A percentile compares a stretch with the other conserved stretches of the same genome.
phyloP scores from a whole-genome alignment of 495 filamentous ascomycete genomes.

The Annulohypoxylon bovei region DNA sequence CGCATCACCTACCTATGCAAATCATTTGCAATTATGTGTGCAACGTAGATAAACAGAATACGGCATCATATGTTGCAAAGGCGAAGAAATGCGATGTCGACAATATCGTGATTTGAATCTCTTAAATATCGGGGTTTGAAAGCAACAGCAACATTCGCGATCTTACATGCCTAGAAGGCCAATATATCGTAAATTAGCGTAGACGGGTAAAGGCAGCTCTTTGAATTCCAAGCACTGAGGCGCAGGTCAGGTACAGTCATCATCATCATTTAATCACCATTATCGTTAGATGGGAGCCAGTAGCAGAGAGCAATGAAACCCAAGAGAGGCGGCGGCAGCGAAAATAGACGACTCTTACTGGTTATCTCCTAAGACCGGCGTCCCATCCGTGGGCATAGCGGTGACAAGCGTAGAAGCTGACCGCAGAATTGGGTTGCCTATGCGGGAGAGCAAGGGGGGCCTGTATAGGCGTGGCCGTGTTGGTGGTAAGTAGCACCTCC shows the following conservation, averaged over 20 bases:
- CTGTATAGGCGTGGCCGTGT: conserved; percentile 28
- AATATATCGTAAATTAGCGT: conserved; percentile 34
- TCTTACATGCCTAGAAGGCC: conserved; percentile 29
- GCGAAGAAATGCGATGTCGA: conserved; percentile 12
- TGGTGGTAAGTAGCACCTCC: background rate
- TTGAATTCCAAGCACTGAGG: background rate
- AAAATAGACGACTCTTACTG: conserved; percentile 14
- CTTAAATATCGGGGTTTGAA: conserved; percentile 33
- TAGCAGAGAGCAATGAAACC: conserved; percentile 27
- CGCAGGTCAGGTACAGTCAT: conserved; percentile 19
- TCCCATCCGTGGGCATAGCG: conserved; percentile 26
- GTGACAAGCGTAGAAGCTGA: conserved; percentile 39
- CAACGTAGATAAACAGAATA: background rate
- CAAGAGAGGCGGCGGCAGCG: conserved; percentile 9
- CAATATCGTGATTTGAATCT: conserved; percentile 34
- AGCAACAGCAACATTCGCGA: conserved; percentile 32
- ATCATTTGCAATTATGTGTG: conserved; percentile 9
- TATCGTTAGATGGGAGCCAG: conserved; percentile 15
- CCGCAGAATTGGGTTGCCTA: conserved; percentile 40
- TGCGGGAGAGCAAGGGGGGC: conserved; percentile 29
- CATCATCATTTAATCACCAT: conserved; percentile 14
- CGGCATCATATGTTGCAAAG: conserved; percentile 7
- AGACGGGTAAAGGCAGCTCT: background rate
- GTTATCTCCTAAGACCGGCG: conserved; percentile 16
- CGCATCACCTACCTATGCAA: background rate